Evolutionary conservation across 2,329 filamentous ascomycete species (phyloP), one percentile per base, ranked within the genome.

Genomic region (Lecanosticta acicola): DNA sequence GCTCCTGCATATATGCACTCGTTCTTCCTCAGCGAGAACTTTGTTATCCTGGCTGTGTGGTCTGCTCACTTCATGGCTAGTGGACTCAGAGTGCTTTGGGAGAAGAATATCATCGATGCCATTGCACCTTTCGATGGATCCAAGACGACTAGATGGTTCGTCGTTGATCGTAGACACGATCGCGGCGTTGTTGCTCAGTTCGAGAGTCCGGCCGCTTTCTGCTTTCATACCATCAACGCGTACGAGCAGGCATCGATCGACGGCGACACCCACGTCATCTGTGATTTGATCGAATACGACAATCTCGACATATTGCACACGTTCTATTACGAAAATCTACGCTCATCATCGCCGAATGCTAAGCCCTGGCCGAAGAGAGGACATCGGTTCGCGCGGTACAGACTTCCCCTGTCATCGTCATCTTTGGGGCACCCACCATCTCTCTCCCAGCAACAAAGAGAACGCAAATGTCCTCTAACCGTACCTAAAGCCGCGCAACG

Each of bases 1-100:
- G 68, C 68, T 1, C 69, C 84, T 0, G 82, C 85, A 0, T 94
- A 93, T 58, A 79, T 94, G n/a, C 88, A 94, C 67, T 91, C 86
- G 7, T 76, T 91, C 57, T 87, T 88, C 58, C 66, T 94, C 19
- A 84, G 85, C 0, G 68, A 79, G 13, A 79, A 81, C 56, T 85
- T 83, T 58, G 79, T 90, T 1, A 68, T 93, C 0, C 69, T 94
- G 3, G 89, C 84, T 59, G 68, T 93, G 1, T 89, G 85, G 57
- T 80, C 79, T 13, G 75, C 83, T 0, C 80, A 83, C 51, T 73
- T 81, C 33, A 73, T 68, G 1, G 71, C 68, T 55, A 69, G 67
- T 8, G 87, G 86, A 0, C 48, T 82, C 1, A 75, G 73, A 11
- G 72, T 88, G 8, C 61, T 83, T 0, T 85, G 79, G 73, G 69